phyloP scores from a whole-genome alignment of 176 grass and related monocot species.

The Oryza punctata region DNA sequence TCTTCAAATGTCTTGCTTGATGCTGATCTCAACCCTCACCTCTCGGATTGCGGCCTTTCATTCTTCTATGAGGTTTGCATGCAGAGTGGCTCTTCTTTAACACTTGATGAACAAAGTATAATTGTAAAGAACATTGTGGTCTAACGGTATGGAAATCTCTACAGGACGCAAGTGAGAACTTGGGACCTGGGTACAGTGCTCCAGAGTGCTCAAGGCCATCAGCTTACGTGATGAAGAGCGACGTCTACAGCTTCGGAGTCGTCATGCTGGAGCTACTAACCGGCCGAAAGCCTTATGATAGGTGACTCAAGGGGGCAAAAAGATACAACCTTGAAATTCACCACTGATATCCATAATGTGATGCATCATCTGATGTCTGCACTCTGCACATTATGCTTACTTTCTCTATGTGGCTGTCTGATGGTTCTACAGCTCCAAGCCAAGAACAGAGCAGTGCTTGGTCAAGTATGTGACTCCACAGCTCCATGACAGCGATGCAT shows the following conservation, averaged over 20 bases:
- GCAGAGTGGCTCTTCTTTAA: background rate
- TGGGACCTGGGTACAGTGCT: slow-evolving; percentile 73
- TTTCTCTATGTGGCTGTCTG: background rate
- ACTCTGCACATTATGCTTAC: background rate
- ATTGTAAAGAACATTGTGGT: background rate
- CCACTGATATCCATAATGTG: background rate
- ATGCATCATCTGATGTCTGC: background rate
- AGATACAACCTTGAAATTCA: background rate
- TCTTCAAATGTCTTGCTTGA: slow-evolving; percentile 90
- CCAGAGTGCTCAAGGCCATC: slow-evolving; percentile 71
- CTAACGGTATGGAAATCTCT: slow-evolving; percentile 2
- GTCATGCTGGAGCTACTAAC: slow-evolving; percentile 93
- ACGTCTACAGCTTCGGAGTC: slow-evolving; percentile 81
- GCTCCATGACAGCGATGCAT: slow-evolving; percentile 66
- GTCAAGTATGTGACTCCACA: slow-evolving; percentile 70
- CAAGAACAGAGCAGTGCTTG: slow-evolving; percentile 60
- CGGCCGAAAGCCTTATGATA: slow-evolving; percentile 76
- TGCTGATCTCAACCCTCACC: slow-evolving; percentile 73
- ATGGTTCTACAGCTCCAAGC: slow-evolving; percentile 57
- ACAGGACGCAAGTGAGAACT: slow-evolving; percentile 72
- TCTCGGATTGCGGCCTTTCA: slow-evolving; percentile 67
- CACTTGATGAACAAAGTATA: background rate
- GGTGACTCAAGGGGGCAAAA: slow-evolving; percentile 27
- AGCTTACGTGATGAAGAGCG: slow-evolving; percentile 71
- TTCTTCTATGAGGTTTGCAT: slow-evolving; percentile 76